These are phyloP conservation scores for Agaricales sp. DNA, from an alignment of 1,284 basidiomycete genomes.

Conservation along the genomic window DNA sequence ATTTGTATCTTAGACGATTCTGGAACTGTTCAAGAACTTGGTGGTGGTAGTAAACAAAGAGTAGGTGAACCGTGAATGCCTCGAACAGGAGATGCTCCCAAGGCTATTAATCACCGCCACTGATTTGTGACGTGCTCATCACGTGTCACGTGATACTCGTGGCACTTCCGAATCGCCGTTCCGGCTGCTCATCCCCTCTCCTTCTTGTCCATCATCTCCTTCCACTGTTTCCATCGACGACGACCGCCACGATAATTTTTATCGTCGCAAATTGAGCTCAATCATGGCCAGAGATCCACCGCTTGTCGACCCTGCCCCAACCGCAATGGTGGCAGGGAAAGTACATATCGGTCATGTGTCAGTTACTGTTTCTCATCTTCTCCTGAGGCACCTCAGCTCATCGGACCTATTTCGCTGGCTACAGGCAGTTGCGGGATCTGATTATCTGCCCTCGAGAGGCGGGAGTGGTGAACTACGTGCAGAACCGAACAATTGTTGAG, in stretches of 20 bases:
- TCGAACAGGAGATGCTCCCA: too few species aligned
- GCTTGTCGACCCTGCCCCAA: conserved; percentile 31
- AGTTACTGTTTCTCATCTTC: conserved; percentile 19
- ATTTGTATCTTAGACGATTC: too few species aligned
- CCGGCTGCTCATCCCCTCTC: background rate
- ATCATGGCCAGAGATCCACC: conserved; percentile 39
- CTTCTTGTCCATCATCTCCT: background rate
- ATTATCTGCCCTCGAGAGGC: conserved; percentile 61
- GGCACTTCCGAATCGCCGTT: too few species aligned
- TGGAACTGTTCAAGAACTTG: too few species aligned
- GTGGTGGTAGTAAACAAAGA: too few species aligned
- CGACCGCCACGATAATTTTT: background rate
- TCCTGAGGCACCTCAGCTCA: background rate
- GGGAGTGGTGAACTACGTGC: conserved; percentile 61
- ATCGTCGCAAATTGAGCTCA: background rate
- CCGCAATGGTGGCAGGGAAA: conserved; percentile 32
- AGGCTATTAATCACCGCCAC: too few species aligned
- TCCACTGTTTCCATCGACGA: background rate
- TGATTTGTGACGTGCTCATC: too few species aligned
- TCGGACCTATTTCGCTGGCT: conserved; percentile 7
- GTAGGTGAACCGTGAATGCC: too few species aligned
- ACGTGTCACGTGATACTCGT: too few species aligned
- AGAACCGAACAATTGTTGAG: conserved; percentile 47
- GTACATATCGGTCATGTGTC: conserved; percentile 65
- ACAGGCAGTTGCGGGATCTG: conserved; percentile 67